Evolutionary conservation across 2,329 filamentous ascomycete species (phyloP).

Genomic region (Huntiella savannae): DNA sequence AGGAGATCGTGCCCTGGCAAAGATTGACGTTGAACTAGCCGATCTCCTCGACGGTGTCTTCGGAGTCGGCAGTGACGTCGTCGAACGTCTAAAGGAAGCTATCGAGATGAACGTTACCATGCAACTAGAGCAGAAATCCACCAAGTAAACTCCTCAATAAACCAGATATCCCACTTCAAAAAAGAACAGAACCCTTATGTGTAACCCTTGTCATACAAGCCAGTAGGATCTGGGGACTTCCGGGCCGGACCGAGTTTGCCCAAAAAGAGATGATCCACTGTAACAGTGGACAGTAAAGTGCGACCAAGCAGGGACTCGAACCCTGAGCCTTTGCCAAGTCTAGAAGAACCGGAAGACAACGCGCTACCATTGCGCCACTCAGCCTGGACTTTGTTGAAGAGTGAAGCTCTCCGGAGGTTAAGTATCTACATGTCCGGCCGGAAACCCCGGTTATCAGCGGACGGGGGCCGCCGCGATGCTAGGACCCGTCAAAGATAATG

Average conservation of each 20-base stretch:
- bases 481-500: no score
- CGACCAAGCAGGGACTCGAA: conserved; percentile 12
- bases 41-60: conserved; percentile 37
- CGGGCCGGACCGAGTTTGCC: neutral
- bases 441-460: no score
- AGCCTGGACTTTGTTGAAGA: conserved; percentile 3
- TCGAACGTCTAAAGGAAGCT: conserved; percentile 40
- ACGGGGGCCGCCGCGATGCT: no score
- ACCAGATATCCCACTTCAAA: no score
- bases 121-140: conserved; percentile 24
- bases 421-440: no score
- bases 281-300: neutral
- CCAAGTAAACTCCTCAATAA: no score
- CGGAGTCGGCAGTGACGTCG: conserved; percentile 37
- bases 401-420: no score
- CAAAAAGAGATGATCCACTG: neutral
- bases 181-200: neutral
- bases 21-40: conserved; percentile 37
- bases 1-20: conserved; percentile 29
- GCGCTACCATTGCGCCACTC: conserved; percentile 12
- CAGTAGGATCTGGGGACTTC: no score
- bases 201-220: no score
- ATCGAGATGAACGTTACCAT: conserved; percentile 37
- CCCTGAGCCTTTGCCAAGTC: conserved; percentile 12
- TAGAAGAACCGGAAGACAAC: conserved; percentile 11